Evolutionary conservation across 352 stramenopile species (phyloP), one percentile per base, ranked within the genome.

Genomic region (Saprolegnia diclina): DNA sequence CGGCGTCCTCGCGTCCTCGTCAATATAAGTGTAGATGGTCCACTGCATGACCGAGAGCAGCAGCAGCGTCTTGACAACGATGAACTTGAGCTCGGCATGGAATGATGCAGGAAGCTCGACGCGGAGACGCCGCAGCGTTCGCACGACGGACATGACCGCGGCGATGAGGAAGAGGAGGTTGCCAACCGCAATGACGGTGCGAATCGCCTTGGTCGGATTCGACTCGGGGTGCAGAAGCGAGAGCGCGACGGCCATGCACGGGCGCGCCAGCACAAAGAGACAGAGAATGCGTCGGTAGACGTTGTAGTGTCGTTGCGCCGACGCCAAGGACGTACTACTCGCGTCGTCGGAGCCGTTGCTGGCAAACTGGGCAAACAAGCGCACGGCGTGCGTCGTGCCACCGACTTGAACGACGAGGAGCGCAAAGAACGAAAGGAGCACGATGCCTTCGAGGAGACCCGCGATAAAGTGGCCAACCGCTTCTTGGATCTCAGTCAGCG

Each of bases 321-420:
- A 29, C 19, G n/a, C 40, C 21, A 26, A 3, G 16, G 55, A 22
- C 22, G 55, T n/a, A 1, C 9, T n/a, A 1, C 9, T 29, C 18
- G 35, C 24, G 37, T 22, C 16, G 18, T 45, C 5, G 32, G 3
- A 2, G 7, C 29, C 35, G 21, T 6, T 26, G 29, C 22, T 18
- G 53, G 35, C 22, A 3, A 11, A 19, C 55, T 63, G 42, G 55
- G 55, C 55, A 18, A 63, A 63, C 24, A 63, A 26, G 55, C 40
- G 24, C 13, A 63, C 40, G 1, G 35, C 55, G 26, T 32, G 26
- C 1, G 10, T 32, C 24, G 55, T 63, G 35, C 55, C 55, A 2
- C 55, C 55, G 29, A 48, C 26, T 40, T 63, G 55, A 18, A 63
- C 32, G 18, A 63, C 35, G 11, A 63, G 6, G 55, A 63, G 55